phyloP scores from a whole-genome alignment of 2,329 filamentous ascomycete species.

The Fusarium sp. region DNA sequence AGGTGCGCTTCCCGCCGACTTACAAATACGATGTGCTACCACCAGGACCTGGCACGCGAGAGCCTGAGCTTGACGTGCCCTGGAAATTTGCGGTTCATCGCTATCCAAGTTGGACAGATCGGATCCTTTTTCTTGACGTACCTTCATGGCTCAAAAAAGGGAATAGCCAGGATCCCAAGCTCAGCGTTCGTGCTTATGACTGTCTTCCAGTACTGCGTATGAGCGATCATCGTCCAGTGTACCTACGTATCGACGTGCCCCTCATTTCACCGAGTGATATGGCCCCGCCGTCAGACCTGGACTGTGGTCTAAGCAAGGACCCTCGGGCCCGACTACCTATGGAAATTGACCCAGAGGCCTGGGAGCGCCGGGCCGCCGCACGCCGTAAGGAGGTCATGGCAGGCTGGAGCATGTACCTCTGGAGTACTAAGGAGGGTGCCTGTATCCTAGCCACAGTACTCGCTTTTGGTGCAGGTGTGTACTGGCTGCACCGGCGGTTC shows the following conservation, averaged over 20 bases:
- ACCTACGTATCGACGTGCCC: constrained; percentile 73
- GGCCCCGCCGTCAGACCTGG: constrained; percentile 42
- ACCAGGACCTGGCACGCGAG: constrained; percentile 44
- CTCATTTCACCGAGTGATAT: constrained; percentile 57
- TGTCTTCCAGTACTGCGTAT: constrained; percentile 80
- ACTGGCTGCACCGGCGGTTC: constrained; percentile 49
- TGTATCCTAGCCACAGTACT: constrained; percentile 54
- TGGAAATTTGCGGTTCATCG: constrained; percentile 73
- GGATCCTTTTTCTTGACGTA: constrained; percentile 78
- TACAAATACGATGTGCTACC: constrained; percentile 79
- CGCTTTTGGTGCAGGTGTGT: constrained; percentile 52
- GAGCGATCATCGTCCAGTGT: constrained; percentile 89
- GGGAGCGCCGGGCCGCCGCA: constrained; percentile 59
- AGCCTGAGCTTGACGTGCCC: constrained; percentile 39
- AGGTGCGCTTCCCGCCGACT: constrained; percentile 84
- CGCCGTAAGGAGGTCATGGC: constrained; percentile 56
- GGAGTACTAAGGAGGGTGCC: constrained; percentile 61
- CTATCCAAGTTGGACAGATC: constrained; percentile 93
- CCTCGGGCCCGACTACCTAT: constrained; percentile 58
- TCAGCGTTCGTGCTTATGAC: constrained; percentile 72
- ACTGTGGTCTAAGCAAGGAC: constrained; percentile 44
- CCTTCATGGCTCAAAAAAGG: constrained; percentile 58
- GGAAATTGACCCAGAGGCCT: constrained; percentile 62
- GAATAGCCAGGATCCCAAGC: constrained; percentile 34
- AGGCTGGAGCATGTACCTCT: constrained; percentile 64